Evolutionary conservation across 2,329 filamentous ascomycete species (phyloP), one percentile per base, ranked within the genome.

Genomic region (Cladophialophora exuberans): DNA sequence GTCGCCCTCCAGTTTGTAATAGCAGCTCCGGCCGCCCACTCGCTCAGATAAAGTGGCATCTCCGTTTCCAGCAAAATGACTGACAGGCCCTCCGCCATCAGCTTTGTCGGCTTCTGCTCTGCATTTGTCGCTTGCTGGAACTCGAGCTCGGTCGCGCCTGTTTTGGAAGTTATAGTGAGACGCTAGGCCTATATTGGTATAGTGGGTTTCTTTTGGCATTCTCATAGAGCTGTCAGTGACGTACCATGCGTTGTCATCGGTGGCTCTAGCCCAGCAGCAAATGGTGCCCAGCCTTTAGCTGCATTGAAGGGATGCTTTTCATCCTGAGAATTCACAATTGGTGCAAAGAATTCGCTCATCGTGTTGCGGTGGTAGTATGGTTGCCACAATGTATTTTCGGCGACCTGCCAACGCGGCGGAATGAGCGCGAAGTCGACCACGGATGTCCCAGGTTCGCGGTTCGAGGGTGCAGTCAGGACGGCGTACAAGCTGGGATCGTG

Each of bases 311-410:
- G 33, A 25, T 33, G 42, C 4, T 11, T 35, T 23, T 25, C 10
- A 20, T 57, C 57, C 28, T 62, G 56, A 7, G 26, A 35, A 26
- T 31, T 51, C 17, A 59, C 45, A 22, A 62, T 58, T 5, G 56
- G 51, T 4, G 42, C 60, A 11, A 31, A 59, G 39, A 62, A 57
- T 57, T 73, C 72, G 6, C 66, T 70, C 28, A 70, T 69, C 7
- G 65, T 71, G 44, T 75, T 75, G 30, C 72, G 71, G 57, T 75
- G 73, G 57, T 73, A 75, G 60, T 74, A 75, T 4, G 73, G 72
- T 3, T 70, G 71, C 9, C 72, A 69, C 52, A 71, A 73, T 9
- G 73, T 73, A 55, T 75, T 66, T 65, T 30, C 23, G n/a, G 69
- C 67, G 36, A 70, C 70, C 39, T 70, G 69, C 71, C 72, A 74